phyloP scores from a whole-genome alignment of 441 rosid genomes.

The Populus hybrid region DNA sequence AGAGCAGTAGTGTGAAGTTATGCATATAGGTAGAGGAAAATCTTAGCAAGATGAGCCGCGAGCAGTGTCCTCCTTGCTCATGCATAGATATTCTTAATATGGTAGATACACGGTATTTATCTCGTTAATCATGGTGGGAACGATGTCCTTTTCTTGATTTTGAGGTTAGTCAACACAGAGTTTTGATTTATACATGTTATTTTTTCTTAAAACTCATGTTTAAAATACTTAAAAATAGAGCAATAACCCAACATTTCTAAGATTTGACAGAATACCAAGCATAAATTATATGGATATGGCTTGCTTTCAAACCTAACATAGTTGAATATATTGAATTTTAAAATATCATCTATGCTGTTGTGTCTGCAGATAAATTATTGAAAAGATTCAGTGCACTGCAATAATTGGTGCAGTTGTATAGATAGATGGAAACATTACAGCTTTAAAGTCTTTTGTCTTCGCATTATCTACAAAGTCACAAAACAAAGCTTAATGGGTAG shows the following conservation, averaged over 20 bases:
- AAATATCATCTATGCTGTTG: not conserved
- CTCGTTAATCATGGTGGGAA: not conserved
- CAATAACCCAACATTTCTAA: no score
- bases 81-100: not conserved
- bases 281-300: no score
- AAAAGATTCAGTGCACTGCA: not conserved
- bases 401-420: not conserved
- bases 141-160: not conserved
- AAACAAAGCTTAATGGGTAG: not conserved
- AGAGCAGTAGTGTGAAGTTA: not conserved
- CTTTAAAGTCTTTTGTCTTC: not conserved
- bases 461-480: not conserved
- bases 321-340: no score
- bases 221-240: no score
- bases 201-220: no score
- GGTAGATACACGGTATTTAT: not conserved
- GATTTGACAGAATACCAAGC: no score
- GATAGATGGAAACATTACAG: not conserved
- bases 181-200: no score
- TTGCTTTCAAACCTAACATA: no score
- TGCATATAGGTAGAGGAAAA: not conserved
- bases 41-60: not conserved
- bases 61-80: not conserved
- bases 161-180: not conserved
- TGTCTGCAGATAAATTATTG: not conserved